Base-by-base conservation (phyloP, 441 rosid genomes). In the Arabidopsis hybrid region DNA sequence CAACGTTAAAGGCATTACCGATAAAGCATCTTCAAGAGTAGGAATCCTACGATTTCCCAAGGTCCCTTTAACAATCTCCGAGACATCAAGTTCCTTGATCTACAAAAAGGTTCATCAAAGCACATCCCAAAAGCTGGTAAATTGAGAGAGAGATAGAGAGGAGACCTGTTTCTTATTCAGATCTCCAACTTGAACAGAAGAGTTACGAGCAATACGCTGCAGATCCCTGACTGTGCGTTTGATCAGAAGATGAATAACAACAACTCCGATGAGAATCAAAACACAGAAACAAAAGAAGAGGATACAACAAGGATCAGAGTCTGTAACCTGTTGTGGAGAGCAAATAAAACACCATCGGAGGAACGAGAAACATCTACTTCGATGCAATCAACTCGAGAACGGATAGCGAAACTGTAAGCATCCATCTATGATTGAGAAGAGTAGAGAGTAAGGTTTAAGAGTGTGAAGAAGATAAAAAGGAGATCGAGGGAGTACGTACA, bases 291-390 rank as follows among this genome's bases (percentile, higher is more conserved):
- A 17, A 38, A 4, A 0, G 2, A 36, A 56, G 12, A 49, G 11
- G 11, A 60, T 1, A 21, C 4, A n/a, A 35, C 4, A 21, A 35
- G 50, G 34, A 38, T 17, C 34, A 53, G 72, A 65, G 38, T 29
- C 18, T 69, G 50, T 72, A 79, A 93, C 99, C 99, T 91, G 72
- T 93, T 95, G 69, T 93, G 98, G 8, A 95, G 89, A 76, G 98
- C 95, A 79, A 95, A 86, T 69, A 95, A 67, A 71, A 84, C 86
- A 77, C 98, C 97, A 83, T 93, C 99, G 55, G 83, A 81, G 21
- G 98, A 89, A 52, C 98, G 97, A 62, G 99, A 95, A 57, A 93
- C 88, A 81, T 93, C 99, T 71, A 95, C 85, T 88, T 95, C 98
- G 34, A 95, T 83, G 74, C 99, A 95, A 82, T 93, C 97, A 71